Evolutionary conservation across 352 stramenopile genomes (phyloP).

Genomic region (Globisporangium camurandrum): DNA sequence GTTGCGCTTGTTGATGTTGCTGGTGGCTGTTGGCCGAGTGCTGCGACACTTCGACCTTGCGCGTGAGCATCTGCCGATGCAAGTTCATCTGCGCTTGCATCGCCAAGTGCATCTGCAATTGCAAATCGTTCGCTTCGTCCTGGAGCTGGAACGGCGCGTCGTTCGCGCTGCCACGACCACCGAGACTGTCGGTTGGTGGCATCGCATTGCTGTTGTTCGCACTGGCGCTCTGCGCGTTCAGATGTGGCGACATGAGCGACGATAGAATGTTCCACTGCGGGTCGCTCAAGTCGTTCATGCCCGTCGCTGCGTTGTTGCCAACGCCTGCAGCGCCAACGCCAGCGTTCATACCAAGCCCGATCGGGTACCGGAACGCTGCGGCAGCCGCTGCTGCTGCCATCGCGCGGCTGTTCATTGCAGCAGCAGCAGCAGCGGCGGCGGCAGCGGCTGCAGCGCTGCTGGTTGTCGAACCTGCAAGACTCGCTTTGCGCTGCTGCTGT

Average conservation of each 20-base stretch:
- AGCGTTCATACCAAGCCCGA: slow-evolving; percentile 14
- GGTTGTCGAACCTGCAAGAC: neutral
- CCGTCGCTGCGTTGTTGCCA: slow-evolving; percentile 1
- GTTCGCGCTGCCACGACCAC: slow-evolving; percentile 18
- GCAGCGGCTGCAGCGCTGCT: slow-evolving; percentile 10
- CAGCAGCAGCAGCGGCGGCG: neutral
- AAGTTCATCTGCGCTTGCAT: slow-evolving; percentile 88
- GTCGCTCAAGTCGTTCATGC: slow-evolving; percentile 42
- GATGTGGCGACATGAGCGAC: slow-evolving; percentile 70
- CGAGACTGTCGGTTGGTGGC: slow-evolving; percentile 16
- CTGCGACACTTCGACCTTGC: slow-evolving; percentile 79
- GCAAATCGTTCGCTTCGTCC: slow-evolving; percentile 50
- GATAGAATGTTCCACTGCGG: slow-evolving; percentile 75
- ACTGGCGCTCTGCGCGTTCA: slow-evolving; percentile 21
- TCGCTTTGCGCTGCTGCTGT: slow-evolving; percentile 6
- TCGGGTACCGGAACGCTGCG: slow-evolving; percentile 27
- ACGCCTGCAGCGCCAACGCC: neutral
- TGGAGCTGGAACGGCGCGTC: slow-evolving; percentile 50
- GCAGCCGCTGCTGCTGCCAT: slow-evolving; percentile 22
- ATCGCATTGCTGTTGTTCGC: slow-evolving; percentile 5
- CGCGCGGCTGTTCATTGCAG: slow-evolving; percentile 9
- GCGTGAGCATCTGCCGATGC: slow-evolving; percentile 81
- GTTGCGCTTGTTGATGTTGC: slow-evolving; percentile 7
- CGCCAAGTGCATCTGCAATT: slow-evolving; percentile 80
- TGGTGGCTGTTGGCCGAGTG: slow-evolving; percentile 23